phyloP scores from a whole-genome alignment of 2,329 filamentous ascomycete genomes.

The Aaosphaeria arxii region DNA sequence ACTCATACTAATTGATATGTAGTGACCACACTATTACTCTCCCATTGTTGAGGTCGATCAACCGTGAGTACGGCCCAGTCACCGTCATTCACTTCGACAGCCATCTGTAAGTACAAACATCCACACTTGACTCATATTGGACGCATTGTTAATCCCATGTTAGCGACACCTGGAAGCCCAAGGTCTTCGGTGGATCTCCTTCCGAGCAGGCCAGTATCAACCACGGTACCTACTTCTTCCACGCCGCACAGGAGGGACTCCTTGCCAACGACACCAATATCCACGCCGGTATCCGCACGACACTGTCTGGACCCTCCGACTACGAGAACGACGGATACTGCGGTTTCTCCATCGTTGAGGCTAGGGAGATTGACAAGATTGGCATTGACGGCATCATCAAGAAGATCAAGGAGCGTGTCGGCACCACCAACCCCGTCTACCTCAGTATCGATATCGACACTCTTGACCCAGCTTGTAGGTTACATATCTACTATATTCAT shows the following conservation, averaged over 20 bases:
- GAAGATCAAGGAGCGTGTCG: conserved; percentile 72
- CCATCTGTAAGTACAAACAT: conserved; percentile 48
- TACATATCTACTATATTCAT: not conserved
- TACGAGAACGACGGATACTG: conserved; percentile 85
- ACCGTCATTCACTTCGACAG: conserved; percentile 64
- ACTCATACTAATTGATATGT: not conserved
- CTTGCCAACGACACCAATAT: conserved; percentile 81
- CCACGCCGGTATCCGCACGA: conserved; percentile 83
- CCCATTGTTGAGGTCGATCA: conserved; percentile 55
- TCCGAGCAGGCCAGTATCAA: conserved; percentile 75
- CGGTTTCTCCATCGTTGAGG: conserved; percentile 80
- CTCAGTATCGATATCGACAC: conserved; percentile 85
- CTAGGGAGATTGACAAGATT: conserved; percentile 66
- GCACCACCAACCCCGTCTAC: conserved; percentile 72
- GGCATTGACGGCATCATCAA: conserved; percentile 73
- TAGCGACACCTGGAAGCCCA: conserved; percentile 67
- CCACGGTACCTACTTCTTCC: conserved; percentile 87
- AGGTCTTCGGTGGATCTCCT: conserved; percentile 81
- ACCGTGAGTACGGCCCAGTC: conserved; percentile 65
- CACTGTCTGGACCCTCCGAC: conserved; percentile 72
- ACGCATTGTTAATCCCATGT: not conserved
- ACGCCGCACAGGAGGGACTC: conserved; percentile 74
- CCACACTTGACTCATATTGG: not conserved
- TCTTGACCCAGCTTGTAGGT: conserved; percentile 73
- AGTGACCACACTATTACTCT: conserved; percentile 60